Percentiles rank a stretch among this genome's conserved stretches.
Evolutionary conservation across 768 basidiomycete species (phyloP).

Genomic region (Hypholoma sublateritium): DNA sequence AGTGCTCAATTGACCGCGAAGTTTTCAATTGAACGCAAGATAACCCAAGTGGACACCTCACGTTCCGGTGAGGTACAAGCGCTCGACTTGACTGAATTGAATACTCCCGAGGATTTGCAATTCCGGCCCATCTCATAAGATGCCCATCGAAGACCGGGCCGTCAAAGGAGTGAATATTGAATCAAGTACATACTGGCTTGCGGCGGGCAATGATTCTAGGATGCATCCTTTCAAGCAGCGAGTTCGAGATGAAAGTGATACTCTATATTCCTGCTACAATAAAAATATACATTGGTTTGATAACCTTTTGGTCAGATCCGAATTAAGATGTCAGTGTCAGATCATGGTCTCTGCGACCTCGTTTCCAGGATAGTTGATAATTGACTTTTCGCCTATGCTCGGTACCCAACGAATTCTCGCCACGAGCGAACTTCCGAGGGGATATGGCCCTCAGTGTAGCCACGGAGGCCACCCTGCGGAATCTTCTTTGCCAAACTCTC

Average conservation of each 20-base stretch:
- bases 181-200: not conserved
- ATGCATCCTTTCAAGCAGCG: not conserved
- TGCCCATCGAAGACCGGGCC: too few species aligned
- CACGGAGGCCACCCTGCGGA: conserved; percentile 71
- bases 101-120: conserved; percentile 44
- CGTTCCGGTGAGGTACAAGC: conserved; percentile 32
- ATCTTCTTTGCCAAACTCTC: conserved; percentile 85
- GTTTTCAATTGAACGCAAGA: conserved; percentile 62
- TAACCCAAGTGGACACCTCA: conserved; percentile 29
- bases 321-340: conserved; percentile 7
- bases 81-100: conserved; percentile 49
- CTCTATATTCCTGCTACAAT: conserved; percentile 11
- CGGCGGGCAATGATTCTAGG: too few species aligned
- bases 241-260: not conserved
- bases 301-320: conserved; percentile 8
- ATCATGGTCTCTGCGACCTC: not conserved
- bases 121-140: not conserved
- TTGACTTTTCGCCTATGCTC: conserved; percentile 38
- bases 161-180: not conserved
- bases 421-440: conserved; percentile 92
- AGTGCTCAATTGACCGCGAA: conserved; percentile 48
- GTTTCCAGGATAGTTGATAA: not conserved
- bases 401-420: conserved; percentile 82
- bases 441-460: conserved; percentile 84
- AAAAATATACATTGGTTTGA: conserved; percentile 11